Percentiles rank a stretch among this genome's conserved stretches.
Evolutionary conservation across 768 basidiomycete species (phyloP).

Genomic region (Rhodotorula babjevae): DNA sequence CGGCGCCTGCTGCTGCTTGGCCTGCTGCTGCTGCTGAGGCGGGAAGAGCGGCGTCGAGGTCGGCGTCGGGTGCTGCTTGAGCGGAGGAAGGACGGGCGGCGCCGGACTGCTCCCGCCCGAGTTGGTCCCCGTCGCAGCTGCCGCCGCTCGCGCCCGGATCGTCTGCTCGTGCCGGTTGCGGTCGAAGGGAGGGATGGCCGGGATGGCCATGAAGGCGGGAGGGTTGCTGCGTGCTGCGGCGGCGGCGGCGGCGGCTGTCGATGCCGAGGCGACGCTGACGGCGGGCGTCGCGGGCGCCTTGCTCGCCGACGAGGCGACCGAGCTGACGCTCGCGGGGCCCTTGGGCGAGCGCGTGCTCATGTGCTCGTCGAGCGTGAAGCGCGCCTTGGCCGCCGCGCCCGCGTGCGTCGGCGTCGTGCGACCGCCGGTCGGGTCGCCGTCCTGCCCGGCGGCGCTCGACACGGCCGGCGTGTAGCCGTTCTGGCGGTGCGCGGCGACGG

Average conservation of each 20-base stretch:
- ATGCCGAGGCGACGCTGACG: background rate
- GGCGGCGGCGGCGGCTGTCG: background rate
- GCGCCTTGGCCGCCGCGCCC: conserved; percentile 13
- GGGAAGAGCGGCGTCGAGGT: background rate
- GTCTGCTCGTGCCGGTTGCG: conserved; percentile 27
- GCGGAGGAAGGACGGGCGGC: background rate
- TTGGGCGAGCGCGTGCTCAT: conserved; percentile 32
- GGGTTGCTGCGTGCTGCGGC: background rate
- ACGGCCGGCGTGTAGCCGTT: background rate
- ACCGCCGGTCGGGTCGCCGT: conserved; percentile 1
- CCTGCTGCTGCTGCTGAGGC: background rate
- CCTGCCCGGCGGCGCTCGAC: background rate
- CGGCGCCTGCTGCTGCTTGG: background rate
- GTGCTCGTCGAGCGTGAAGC: conserved; percentile 33
- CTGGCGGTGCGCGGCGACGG: conserved; percentile 3
- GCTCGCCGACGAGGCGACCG: background rate
- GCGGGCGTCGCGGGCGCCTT: background rate
- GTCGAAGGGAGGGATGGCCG: conserved; percentile 32
- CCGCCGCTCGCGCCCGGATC: conserved; percentile 4
- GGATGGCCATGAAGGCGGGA: conserved; percentile 25
- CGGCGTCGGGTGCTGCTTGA: background rate
- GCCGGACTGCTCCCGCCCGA: background rate
- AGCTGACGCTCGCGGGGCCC: background rate
- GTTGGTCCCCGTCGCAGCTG: background rate
- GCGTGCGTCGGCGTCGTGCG: conserved; percentile 12